Base-by-base conservation (phyloP, 78 protist genomes). In the Reticulomyxa filosa region DNA sequence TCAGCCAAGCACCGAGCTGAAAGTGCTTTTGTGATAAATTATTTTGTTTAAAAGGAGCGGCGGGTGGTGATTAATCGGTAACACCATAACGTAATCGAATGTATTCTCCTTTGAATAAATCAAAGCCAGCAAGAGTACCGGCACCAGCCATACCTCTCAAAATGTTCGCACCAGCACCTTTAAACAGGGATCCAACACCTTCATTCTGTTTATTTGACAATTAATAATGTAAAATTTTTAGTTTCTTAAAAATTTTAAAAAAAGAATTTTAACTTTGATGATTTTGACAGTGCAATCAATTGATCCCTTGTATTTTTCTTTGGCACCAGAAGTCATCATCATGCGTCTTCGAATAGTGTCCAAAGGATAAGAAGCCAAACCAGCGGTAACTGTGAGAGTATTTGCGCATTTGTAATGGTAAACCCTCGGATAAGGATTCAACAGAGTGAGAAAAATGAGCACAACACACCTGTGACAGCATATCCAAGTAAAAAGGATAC, bases 331-430 rank as follows among this genome's bases (percentile, higher is more conserved):
- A 50, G 52, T 63, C 93, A 93, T 85, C 87, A 80, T 79, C 69
- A 89, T 63, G 56, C 98, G 83, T 34, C 93, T 82, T 25, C 92
- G 78, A 56, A 89, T 79, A 11, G 98, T 93, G 78, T 93, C 98
- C 70, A 93, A 48, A 53, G 98, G 98, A 81, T 93, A 93, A 0
- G 92, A 76, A 46, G 76, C 77, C 11, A 77, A 62, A 26, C 92
- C 91, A 29, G 94, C 92, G 2, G 35, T 62, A 48, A 76, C 77
- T 46, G 90, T n/a, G n/a, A n/a, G n/a, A n/a, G n/a, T n/a, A n/a
- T n/a, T n/a, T n/a, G n/a, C n/a, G n/a, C n/a, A n/a, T n/a, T n/a
- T n/a, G n/a, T n/a, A n/a, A n/a, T n/a, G n/a, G n/a, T n/a, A n/a
- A n/a, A n/a, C n/a, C n/a, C n/a, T n/a, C n/a, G n/a, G n/a, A n/a